A percentile compares a stretch with the other conserved stretches of the same genome.
These are phyloP conservation scores for Patellifolia procumbens DNA, from an alignment of 179 eudicot species.

Conservation along the genomic window DNA sequence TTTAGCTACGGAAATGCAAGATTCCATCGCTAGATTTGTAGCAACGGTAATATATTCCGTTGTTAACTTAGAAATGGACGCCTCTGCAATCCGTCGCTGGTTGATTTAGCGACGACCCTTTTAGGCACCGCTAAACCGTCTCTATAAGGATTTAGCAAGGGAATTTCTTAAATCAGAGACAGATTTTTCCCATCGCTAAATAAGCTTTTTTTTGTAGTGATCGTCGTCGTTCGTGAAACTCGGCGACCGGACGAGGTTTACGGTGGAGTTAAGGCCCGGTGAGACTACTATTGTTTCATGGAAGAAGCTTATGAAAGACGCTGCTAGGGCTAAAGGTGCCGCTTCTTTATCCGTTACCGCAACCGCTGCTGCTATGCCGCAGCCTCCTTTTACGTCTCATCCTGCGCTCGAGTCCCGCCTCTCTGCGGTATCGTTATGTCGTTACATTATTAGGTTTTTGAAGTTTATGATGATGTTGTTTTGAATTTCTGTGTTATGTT, in stretches of 20 bases:
- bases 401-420: constrained; percentile 53
- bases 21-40: no score
- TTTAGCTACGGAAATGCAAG: no score
- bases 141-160: no score
- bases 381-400: constrained; percentile 31
- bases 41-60: no score
- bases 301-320: constrained; percentile 86
- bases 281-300: constrained; percentile 97
- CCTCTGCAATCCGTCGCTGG: no score
- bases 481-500: background rate
- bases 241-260: constrained; percentile 70
- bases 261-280: constrained; percentile 73
- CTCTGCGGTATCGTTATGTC: constrained; percentile 42
- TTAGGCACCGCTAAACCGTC: no score
- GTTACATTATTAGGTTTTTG: background rate
- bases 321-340: constrained; percentile 34
- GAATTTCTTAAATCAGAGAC: no score
- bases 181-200: no score
- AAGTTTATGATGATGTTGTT: constrained; percentile 12
- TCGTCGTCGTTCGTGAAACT: constrained; percentile 48
- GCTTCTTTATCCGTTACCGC: constrained; percentile 10
- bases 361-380: constrained; percentile 1
- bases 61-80: no score
- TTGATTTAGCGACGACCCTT: no score
- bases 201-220: no score